These are phyloP conservation scores for Silene coronaria DNA, from an alignment of 179 eudicot genomes.

Conservation along the genomic window DNA sequence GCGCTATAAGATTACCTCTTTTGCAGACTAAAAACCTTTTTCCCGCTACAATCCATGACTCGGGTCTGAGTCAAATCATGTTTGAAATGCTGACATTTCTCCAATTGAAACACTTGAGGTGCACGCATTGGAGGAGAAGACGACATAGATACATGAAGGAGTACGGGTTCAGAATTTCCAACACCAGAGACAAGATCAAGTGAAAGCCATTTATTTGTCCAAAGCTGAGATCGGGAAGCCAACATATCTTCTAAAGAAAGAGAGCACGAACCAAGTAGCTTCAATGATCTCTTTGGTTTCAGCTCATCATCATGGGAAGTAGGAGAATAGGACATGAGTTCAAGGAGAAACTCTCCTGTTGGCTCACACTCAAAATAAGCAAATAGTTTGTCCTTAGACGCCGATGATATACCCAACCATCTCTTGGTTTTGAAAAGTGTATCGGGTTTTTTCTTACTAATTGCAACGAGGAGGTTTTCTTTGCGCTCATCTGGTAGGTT, in stretches of 20 bases:
- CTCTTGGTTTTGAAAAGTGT: conserved; percentile 52
- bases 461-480: conserved; percentile 52
- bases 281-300: conserved; percentile 30
- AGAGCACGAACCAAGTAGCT: conserved; percentile 52
- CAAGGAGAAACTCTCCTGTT: conserved; percentile 56
- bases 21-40: conserved; percentile 59
- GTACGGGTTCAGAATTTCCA: conserved; percentile 39
- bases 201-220: conserved; percentile 63
- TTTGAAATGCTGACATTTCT: conserved; percentile 34
- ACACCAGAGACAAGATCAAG: conserved; percentile 41
- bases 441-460: conserved; percentile 78
- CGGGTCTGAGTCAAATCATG: conserved; percentile 44
- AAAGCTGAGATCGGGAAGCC: conserved; percentile 45
- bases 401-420: conserved; percentile 56
- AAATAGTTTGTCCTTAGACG: conserved; percentile 60
- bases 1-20: conserved; percentile 56
- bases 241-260: conserved; percentile 54
- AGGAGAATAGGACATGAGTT: conserved; percentile 39
- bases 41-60: conserved; percentile 55
- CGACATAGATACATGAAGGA: conserved; percentile 61
- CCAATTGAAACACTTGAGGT: conserved; percentile 48
- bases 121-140: conserved; percentile 57
- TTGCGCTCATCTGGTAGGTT: conserved; percentile 57
- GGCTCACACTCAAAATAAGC: conserved; percentile 78
- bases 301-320: conserved; percentile 37